Conservation (phyloP, 2,329 filamentous ascomycete genomes). For the Colletotrichum tropicicola region DNA sequence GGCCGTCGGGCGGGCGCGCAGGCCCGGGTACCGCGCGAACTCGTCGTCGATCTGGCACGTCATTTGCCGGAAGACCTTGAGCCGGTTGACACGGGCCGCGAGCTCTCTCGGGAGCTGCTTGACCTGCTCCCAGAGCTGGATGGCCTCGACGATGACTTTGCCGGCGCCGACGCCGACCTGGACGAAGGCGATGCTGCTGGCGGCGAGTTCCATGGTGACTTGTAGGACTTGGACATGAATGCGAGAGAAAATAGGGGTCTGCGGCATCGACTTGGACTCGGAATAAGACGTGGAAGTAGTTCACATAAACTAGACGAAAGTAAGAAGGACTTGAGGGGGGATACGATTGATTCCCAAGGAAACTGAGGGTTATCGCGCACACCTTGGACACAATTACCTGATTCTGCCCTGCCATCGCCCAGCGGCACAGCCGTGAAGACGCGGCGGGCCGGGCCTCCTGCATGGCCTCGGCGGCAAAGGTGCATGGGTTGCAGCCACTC, state of each 20-base stretch:
- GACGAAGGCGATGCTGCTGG: background rate
- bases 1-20: background rate
- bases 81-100: background rate
- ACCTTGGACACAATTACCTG: background rate
- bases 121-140: background rate
- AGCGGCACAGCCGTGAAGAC: background rate
- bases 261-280: no score
- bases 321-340: no score
- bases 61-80: background rate
- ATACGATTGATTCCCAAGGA: no score
- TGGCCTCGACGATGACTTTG: background rate
- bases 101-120: background rate
- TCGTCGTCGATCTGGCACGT: background rate
- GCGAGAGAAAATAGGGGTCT: no score
- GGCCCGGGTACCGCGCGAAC: background rate
- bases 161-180: constrained; percentile 1
- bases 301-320: no score
- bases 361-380: background rate
- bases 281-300: no score
- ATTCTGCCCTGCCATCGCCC: background rate
- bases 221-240: no score
- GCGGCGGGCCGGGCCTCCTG: background rate
- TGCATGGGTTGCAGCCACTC: background rate
- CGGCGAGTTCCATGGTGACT: background rate
- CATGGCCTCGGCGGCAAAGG: background rate